These are phyloP conservation scores for Xerocomus nothofagi DNA, from an alignment of 1,284 basidiomycete species.

Conservation along the genomic window DNA sequence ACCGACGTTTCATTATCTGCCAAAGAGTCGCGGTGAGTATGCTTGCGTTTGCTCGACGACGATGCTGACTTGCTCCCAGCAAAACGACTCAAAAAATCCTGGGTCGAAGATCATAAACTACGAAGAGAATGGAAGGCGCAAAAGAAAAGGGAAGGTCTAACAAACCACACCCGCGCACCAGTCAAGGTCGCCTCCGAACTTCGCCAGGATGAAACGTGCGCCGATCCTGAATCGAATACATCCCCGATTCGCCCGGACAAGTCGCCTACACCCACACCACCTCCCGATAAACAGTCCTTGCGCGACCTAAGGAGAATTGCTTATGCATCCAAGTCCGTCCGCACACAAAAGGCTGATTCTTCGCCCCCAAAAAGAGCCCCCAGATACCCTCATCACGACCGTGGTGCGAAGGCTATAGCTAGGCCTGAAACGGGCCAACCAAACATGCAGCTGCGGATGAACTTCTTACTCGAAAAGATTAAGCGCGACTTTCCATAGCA, in stretches of 20 bases:
- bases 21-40: constrained; percentile 56
- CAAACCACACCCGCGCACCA: constrained; percentile 8
- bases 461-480: constrained; percentile 74
- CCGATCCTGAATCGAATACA: neutral
- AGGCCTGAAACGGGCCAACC: constrained; percentile 55
- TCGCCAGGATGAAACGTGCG: constrained; percentile 4
- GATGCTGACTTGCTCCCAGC: constrained; percentile 43
- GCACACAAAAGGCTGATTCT: constrained; percentile 54
- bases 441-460: constrained; percentile 79
- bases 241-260: neutral
- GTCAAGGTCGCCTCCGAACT: constrained; percentile 7
- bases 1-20: constrained; percentile 70
- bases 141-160: constrained; percentile 59
- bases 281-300: constrained; percentile 35
- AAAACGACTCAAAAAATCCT: constrained; percentile 68
- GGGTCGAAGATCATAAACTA: constrained; percentile 73
- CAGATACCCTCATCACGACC: constrained; percentile 1
- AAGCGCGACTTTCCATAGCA: constrained; percentile 50
- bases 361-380: constrained; percentile 30
- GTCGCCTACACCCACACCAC: neutral
- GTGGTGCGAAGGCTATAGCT: constrained; percentile 22
- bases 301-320: constrained; percentile 62
- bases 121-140: constrained; percentile 77
- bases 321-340: constrained; percentile 57
- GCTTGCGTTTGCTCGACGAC: neutral